A percentile compares a stretch with the other conserved stretches of the same genome.
Conservation (phyloP, 768 basidiomycete species). For the Nidula microcarpa region DNA sequence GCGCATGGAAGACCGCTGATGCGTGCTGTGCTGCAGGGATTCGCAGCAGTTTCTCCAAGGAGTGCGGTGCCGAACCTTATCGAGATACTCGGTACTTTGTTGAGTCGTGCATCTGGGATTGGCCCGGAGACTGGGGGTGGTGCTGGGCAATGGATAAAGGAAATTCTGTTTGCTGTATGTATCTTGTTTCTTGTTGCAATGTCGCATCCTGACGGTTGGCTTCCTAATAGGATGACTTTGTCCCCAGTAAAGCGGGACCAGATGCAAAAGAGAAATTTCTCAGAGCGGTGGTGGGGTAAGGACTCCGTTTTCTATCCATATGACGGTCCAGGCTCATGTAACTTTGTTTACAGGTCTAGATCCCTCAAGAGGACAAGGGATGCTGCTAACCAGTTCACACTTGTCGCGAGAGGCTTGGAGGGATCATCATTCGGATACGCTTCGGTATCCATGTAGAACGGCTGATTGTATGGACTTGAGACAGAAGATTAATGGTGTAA, state of each 20-base stretch:
- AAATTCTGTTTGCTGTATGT: constrained; percentile 64
- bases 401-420: constrained; percentile 81
- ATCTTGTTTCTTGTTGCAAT: not conserved
- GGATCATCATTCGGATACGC: constrained; percentile 86
- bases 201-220: not conserved
- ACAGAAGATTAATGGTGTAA: too few relatives aligned
- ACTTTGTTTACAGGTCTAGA: constrained; percentile 46
- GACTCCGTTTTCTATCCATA: constrained; percentile 1
- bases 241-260: constrained; percentile 63
- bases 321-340: too few relatives aligned
- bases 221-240: constrained; percentile 60
- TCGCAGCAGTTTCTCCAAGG: constrained; percentile 81
- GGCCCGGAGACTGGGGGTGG: constrained; percentile 30
- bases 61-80: constrained; percentile 82
- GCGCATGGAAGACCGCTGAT: constrained; percentile 65
- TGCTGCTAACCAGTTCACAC: constrained; percentile 83
- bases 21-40: constrained; percentile 70
- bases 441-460: constrained; percentile 50
- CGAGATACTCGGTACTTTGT: constrained; percentile 70
- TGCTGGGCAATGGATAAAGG: constrained; percentile 62
- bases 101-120: constrained; percentile 41
- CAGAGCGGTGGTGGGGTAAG: constrained; percentile 66
- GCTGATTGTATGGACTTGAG: too few relatives aligned
- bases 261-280: constrained; percentile 81
- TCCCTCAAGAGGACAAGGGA: constrained; percentile 74